Evolutionary conservation across 192 early-diverging fungal species (phyloP), one percentile per base, ranked within the genome.

Genomic region (Coemansia sp.): DNA sequence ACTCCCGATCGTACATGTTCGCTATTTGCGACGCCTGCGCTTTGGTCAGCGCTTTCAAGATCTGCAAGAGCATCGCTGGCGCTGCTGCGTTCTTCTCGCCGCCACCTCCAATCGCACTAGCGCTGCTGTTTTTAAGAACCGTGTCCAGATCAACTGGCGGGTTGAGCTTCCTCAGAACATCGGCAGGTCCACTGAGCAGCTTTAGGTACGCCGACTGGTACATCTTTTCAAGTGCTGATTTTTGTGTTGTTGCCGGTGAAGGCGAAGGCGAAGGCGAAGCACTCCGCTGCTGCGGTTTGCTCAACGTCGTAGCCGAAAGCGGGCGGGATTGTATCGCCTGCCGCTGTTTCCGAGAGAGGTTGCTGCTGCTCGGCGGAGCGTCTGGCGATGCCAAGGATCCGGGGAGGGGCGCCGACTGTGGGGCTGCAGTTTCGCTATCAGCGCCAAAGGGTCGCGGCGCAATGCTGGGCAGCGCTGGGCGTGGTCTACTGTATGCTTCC

Each of bases 161-260:
- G 22, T 60, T 66, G 3, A 81, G 79, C 40, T 43, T 62, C 29
- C 63, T 66, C 63, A 81, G 42, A 15, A 69, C 67, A 22, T 73
- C 73, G 5, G 70, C 67, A 25, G 79, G 79, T 2, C 74, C 70
- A 20, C 63, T 64, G 15, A 75, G 57, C 38, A 81, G 64, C 67
- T 64, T 66, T 15, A 81, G 40, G 19, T 81, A 81, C 9, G 79
- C 79, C 8, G 79, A 81, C 57, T 73, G 70, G 53, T 81, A 81
- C 79, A 81, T 75, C 56, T 59, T 63, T 57, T 75, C 79, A 35
- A 81, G 61, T 32, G 73, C 73, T 0, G 78, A 59, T 43, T 57
- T 71, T 19, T 62, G 67, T 9, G 67, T 22, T 17, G 59, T 2
- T 8, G 19, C 67, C 2, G 67, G 38, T 5, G 38, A 40, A 3